Evolutionary conservation across 129 eudicot genomes (phyloP).

Genomic region (Helianthus annuus): DNA sequence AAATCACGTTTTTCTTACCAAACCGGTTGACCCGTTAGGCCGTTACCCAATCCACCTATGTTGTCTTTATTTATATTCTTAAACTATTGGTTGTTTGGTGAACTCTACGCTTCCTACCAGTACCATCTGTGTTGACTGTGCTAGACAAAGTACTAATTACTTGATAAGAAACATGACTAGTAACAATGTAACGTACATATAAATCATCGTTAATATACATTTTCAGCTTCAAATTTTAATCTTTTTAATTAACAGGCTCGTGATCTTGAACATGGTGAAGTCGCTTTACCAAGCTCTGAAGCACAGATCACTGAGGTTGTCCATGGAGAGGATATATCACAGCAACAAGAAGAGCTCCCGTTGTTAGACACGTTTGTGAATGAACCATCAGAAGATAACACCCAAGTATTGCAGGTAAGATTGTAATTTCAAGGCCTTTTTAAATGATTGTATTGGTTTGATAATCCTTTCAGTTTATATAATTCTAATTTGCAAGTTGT

Average conservation of each 20-base stretch:
- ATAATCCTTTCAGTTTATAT: conserved; percentile 3
- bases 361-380: conserved; percentile 31
- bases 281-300: conserved; percentile 26
- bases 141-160: not conserved
- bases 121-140: conserved; percentile 1
- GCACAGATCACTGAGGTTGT: conserved; percentile 20
- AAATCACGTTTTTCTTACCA: not conserved
- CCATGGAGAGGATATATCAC: conserved; percentile 23
- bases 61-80: not conserved
- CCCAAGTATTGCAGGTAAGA: conserved; percentile 40
- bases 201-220: not conserved
- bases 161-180: not conserved
- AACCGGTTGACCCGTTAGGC: not conserved
- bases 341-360: conserved; percentile 30
- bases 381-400: conserved; percentile 33
- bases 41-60: not conserved
- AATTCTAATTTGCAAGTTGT: too few species aligned
- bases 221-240: not conserved
- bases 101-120: not conserved
- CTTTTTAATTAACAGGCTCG: conserved; percentile 21
- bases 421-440: not conserved
- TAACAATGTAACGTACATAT: not conserved
- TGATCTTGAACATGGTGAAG: conserved; percentile 22
- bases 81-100: not conserved
- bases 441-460: not conserved